These are phyloP conservation scores for Astragalus membranaceus DNA, from an alignment of 306 rosid genomes.

Conservation along the genomic window DNA sequence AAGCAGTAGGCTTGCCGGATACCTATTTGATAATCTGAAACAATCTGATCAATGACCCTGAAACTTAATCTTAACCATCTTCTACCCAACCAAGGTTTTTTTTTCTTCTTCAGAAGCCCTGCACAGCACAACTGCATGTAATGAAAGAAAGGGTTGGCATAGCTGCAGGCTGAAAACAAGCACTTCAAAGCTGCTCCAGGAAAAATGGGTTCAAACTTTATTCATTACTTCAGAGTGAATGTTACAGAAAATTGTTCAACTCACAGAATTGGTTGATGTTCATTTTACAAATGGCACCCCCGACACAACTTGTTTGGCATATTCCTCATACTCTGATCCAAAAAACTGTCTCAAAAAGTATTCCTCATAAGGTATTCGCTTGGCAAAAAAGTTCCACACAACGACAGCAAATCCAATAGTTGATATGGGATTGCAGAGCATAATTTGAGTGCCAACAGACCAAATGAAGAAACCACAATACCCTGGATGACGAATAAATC, in stretches of 20 bases:
- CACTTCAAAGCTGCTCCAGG: neutral
- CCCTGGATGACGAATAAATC: constrained; percentile 74
- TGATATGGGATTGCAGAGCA: constrained; percentile 91
- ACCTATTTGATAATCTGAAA: neutral
- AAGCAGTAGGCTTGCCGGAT: neutral
- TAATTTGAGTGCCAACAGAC: constrained; percentile 86
- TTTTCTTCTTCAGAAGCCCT: neutral
- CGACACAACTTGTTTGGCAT: constrained; percentile 51
- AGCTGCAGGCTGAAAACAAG: constrained; percentile 3
- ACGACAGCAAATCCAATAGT: constrained; percentile 53
- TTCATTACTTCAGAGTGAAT: neutral
- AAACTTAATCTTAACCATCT: neutral
- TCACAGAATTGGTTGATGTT: neutral
- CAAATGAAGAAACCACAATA: constrained; percentile 78
- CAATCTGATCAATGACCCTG: neutral
- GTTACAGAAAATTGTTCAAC: constrained; percentile 7
- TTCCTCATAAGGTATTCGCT: constrained; percentile 73
- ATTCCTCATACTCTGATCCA: constrained; percentile 52
- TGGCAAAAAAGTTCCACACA: constrained; percentile 59
- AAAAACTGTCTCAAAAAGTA: constrained; percentile 65
- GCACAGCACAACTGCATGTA: constrained; percentile 6
- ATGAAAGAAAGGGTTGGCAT: constrained; percentile 1
- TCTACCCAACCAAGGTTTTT: neutral
- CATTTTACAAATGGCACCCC: constrained; percentile 80
- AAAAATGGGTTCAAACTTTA: neutral